These are phyloP conservation scores for Cynara cardunculus DNA, from an alignment of 129 eudicot genomes.

Conservation along the genomic window DNA sequence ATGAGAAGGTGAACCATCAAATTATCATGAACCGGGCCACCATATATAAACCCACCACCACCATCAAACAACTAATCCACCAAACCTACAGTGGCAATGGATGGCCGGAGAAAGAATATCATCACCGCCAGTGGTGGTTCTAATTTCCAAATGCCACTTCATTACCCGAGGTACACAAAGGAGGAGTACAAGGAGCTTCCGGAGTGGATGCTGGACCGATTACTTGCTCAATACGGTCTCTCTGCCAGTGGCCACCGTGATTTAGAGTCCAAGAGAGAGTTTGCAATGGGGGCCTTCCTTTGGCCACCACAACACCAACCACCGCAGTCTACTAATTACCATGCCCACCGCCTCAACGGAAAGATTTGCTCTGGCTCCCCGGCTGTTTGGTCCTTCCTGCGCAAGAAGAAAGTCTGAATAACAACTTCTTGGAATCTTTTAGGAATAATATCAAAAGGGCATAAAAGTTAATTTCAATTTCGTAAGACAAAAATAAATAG, in stretches of 20 bases:
- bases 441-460: constrained; percentile 5
- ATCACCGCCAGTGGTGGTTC: constrained; percentile 17
- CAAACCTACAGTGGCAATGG: constrained; percentile 21
- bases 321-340: constrained; percentile 1
- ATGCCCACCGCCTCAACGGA: constrained; percentile 12
- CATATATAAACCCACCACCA: constrained; percentile 8
- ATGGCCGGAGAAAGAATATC: constrained; percentile 24
- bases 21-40: constrained; percentile 19
- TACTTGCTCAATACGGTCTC: constrained; percentile 50
- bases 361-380: constrained; percentile 18
- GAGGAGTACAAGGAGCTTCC: constrained; percentile 53
- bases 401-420: constrained; percentile 26
- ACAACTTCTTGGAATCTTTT: background rate
- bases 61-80: constrained; percentile 6
- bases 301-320: constrained; percentile 39
- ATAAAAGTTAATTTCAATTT: background rate
- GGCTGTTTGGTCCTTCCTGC: constrained; percentile 24
- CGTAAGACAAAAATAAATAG: background rate
- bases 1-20: constrained; percentile 41
- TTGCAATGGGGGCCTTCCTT: constrained; percentile 65
- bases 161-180: constrained; percentile 56
- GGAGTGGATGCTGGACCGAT: constrained; percentile 44
- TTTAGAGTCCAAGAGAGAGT: constrained; percentile 46
- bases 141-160: constrained; percentile 57
- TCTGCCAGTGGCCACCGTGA: constrained; percentile 37